Percentiles rank a stretch among this genome's conserved stretches.
Conservation (phyloP, 176 grass and related monocot genomes). For the Ampelocalamus luodianensis region DNA sequence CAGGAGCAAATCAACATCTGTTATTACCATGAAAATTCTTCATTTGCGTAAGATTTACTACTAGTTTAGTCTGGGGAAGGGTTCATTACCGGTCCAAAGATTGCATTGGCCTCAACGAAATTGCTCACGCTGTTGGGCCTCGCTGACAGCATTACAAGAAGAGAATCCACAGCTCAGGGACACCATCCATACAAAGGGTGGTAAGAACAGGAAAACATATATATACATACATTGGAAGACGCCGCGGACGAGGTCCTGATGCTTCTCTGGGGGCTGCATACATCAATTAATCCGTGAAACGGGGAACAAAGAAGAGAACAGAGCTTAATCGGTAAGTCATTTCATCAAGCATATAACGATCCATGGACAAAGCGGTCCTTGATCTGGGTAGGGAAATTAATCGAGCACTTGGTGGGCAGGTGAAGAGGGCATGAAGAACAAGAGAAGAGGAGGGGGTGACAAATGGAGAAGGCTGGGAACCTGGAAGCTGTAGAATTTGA, state of each 20-base stretch:
- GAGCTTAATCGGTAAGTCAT: background rate
- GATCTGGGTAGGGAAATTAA: constrained; percentile 33
- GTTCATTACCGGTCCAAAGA: constrained; percentile 82
- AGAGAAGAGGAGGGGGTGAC: background rate
- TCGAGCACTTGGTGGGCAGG: constrained; percentile 15
- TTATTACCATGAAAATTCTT: too few relatives aligned
- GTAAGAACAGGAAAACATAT: background rate
- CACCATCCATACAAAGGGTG: background rate
- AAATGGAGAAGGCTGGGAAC: constrained; percentile 22
- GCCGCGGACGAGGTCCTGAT: constrained; percentile 79
- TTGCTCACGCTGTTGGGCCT: constrained; percentile 80
- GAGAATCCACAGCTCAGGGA: constrained; percentile 5
- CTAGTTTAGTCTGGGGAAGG: constrained; percentile 6
- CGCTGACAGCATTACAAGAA: constrained; percentile 66
- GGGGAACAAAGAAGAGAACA: background rate
- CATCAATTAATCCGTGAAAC: constrained; percentile 5
- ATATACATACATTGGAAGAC: constrained; percentile 73
- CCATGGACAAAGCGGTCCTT: background rate
- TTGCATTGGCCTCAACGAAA: constrained; percentile 66
- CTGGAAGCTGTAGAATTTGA: constrained; percentile 94
- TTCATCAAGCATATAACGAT: constrained; percentile 8
- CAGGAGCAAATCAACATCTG: too few relatives aligned
- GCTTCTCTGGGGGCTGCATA: constrained; percentile 84
- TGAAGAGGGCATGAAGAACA: background rate
- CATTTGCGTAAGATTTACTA: constrained; percentile 31